These are phyloP conservation scores for Ostreobium quekettii DNA, from an alignment of 139 green algal genomes.

Conservation along the genomic window DNA sequence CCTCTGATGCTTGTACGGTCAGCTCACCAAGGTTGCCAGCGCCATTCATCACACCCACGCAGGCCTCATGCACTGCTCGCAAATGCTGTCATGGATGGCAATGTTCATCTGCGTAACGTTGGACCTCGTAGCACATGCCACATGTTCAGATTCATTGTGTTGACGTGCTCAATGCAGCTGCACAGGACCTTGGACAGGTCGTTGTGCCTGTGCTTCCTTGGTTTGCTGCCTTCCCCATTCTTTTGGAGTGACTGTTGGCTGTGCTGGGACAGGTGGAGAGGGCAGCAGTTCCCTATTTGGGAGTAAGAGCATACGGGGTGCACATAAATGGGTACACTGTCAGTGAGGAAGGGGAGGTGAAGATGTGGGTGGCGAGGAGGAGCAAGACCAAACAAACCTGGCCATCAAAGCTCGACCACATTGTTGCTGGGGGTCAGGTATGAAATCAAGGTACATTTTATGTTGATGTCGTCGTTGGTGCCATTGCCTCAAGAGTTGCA, in stretches of 20 bases:
- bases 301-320: conserved; percentile 81
- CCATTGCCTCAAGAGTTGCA: no score
- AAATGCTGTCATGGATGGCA: no score
- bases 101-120: no score
- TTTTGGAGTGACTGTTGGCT: background rate
- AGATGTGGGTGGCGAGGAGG: conserved; percentile 81
- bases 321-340: conserved; percentile 90
- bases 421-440: conserved; percentile 83
- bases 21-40: no score
- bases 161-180: no score
- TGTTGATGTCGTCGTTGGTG: no score
- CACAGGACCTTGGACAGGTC: no score
- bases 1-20: conserved; percentile 52
- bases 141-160: no score
- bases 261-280: conserved; percentile 63
- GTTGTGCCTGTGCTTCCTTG: background rate
- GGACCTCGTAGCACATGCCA: no score
- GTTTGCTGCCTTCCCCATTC: background rate
- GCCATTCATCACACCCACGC: no score
- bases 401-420: conserved; percentile 89
- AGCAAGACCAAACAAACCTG: conserved; percentile 77
- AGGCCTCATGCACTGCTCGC: no score
- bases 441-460: background rate
- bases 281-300: conserved; percentile 74
- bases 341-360: conserved; percentile 23